Evolutionary conservation across 2,329 filamentous ascomycete species (phyloP).

Genomic region (Nectriaceae sp.): DNA sequence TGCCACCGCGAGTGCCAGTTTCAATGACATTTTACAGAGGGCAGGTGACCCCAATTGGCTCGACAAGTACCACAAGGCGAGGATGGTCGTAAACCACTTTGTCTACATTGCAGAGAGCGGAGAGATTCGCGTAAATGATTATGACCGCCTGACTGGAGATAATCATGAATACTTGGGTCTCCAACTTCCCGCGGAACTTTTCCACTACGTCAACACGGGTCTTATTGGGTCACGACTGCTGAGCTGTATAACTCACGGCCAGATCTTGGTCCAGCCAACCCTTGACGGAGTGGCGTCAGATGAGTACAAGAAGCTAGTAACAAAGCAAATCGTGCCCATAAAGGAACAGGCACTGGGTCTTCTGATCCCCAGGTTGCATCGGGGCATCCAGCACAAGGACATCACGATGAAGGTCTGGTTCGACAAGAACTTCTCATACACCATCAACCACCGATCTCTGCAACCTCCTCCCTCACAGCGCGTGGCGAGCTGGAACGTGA

Average conservation of each 20-base stretch:
- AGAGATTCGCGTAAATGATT: constrained; percentile 72
- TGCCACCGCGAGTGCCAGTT: constrained; percentile 71
- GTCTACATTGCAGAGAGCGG: constrained; percentile 79
- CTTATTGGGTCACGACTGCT: constrained; percentile 78
- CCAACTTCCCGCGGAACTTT: constrained; percentile 84
- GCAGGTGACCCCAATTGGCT: constrained; percentile 73
- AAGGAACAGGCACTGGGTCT: constrained; percentile 77
- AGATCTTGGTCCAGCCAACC: constrained; percentile 79
- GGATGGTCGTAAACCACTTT: constrained; percentile 84
- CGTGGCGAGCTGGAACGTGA: constrained; percentile 71
- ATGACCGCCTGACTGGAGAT: constrained; percentile 74
- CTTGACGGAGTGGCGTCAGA: constrained; percentile 79
- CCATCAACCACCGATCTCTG: constrained; percentile 61
- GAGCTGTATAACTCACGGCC: constrained; percentile 78
- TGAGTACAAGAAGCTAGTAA: constrained; percentile 80
- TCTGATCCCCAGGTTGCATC: constrained; percentile 76
- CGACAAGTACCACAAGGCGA: constrained; percentile 83
- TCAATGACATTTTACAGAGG: constrained; percentile 73
- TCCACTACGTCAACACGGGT: constrained; percentile 84
- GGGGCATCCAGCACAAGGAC: constrained; percentile 79
- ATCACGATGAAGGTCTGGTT: constrained; percentile 85
- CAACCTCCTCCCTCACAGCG: constrained; percentile 50
- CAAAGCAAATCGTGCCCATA: constrained; percentile 70
- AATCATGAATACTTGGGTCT: constrained; percentile 90
- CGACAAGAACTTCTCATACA: constrained; percentile 66